Conservation (phyloP, 169 alveolate genomes). For the Plasmodium gonderi region DNA sequence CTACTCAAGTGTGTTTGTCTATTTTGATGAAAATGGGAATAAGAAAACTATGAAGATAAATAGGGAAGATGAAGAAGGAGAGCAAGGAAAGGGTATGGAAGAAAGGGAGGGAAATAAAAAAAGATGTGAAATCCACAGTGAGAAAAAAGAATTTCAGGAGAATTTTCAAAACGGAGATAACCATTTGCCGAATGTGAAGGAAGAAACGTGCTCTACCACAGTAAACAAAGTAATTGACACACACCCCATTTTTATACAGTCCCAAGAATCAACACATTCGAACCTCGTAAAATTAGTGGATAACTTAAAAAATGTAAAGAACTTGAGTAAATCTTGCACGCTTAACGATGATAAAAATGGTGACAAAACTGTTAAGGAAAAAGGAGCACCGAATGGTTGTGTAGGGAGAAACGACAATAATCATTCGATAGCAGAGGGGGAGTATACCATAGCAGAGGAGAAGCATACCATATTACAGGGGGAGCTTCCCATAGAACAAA, state of each 20-base stretch:
- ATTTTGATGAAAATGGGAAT: constrained; percentile 76
- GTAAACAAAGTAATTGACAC: constrained; percentile 67
- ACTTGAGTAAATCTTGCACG: not conserved
- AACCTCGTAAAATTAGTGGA: constrained; percentile 30
- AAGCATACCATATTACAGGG: too few species aligned
- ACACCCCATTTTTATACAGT: constrained; percentile 75
- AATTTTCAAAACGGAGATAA: constrained; percentile 23
- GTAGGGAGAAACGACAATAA: too few species aligned
- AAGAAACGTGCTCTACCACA: constrained; percentile 73
- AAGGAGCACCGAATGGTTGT: constrained; percentile 44
- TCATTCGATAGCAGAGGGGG: too few species aligned
- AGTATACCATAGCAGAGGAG: not conserved
- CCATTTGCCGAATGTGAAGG: constrained; percentile 19
- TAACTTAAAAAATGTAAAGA: constrained; percentile 40
- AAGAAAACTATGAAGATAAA: constrained; percentile 69
- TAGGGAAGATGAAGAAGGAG: not conserved
- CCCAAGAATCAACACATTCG: constrained; percentile 25
- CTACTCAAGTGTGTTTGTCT: constrained; percentile 37
- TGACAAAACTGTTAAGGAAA: constrained; percentile 72
- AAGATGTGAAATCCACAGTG: constrained; percentile 1
- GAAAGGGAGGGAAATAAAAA: too few species aligned
- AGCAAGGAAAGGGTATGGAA: too few species aligned
- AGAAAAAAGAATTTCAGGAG: constrained; percentile 8
- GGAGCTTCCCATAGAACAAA: too few species aligned
- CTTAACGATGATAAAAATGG: constrained; percentile 51